phyloP scores from a whole-genome alignment of 371 early-diverging fungal genomes.

The Circinella umbellata region DNA sequence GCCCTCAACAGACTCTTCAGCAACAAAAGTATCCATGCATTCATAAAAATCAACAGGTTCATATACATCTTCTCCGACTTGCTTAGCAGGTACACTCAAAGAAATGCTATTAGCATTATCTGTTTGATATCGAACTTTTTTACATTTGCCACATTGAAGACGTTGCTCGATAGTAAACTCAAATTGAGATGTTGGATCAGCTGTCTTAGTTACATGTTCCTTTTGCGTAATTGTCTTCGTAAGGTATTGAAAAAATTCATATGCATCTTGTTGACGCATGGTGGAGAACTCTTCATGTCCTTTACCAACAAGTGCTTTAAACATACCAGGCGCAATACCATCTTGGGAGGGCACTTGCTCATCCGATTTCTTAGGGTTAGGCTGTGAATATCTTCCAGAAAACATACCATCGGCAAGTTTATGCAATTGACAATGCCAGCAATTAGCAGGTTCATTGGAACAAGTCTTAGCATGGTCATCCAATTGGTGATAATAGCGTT shows the following conservation, averaged over 20 bases:
- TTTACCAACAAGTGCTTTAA: conserved; percentile 88
- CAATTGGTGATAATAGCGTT: conserved; percentile 58
- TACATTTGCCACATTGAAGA: conserved; percentile 85
- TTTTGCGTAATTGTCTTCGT: conserved; percentile 74
- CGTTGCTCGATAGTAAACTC: conserved; percentile 82
- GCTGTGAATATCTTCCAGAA: conserved; percentile 84
- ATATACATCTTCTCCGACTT: conserved; percentile 44
- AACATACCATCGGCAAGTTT: conserved; percentile 91
- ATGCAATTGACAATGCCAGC: conserved; percentile 88
- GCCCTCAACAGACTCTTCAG: conserved; percentile 64
- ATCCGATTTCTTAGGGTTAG: conserved; percentile 33
- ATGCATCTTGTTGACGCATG: conserved; percentile 98
- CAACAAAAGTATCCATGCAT: conserved; percentile 72
- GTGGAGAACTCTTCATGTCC: conserved; percentile 93
- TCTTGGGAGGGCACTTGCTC: conserved; percentile 60
- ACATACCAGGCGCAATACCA: conserved; percentile 87
- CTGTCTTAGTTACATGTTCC: conserved; percentile 59
- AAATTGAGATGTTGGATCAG: conserved; percentile 79
- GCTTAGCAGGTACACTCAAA: conserved; percentile 76
- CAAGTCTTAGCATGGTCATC: conserved; percentile 74
- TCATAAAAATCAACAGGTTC: conserved; percentile 74
- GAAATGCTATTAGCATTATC: conserved; percentile 68
- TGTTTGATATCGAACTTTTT: conserved; percentile 76
- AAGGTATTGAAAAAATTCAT: conserved; percentile 89
- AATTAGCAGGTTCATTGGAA: conserved; percentile 65